These are phyloP conservation scores for Ettlia oleoabundans DNA, from an alignment of 139 green algal species.

Conservation along the genomic window DNA sequence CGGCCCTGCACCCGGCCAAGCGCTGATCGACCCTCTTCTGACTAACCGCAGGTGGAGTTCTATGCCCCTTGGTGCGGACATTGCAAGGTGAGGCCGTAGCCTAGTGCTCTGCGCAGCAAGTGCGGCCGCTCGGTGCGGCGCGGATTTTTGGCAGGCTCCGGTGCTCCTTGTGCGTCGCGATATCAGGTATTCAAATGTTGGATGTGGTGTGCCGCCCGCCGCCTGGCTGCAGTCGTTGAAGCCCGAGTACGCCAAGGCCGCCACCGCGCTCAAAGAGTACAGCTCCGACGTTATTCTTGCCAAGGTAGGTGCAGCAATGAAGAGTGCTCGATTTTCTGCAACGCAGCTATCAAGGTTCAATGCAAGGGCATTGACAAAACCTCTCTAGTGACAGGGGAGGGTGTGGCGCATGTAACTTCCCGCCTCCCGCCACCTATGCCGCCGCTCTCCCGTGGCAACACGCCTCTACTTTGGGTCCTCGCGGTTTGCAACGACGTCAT, in stretches of 20 bases:
- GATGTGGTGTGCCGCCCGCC: background rate
- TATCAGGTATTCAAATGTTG: background rate
- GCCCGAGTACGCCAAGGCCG: conserved; percentile 78
- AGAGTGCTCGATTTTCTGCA: too few species aligned
- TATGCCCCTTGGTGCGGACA: conserved; percentile 86
- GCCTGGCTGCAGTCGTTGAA: conserved; percentile 63
- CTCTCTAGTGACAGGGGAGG: too few species aligned
- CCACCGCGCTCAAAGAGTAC: conserved; percentile 67
- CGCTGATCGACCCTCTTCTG: background rate
- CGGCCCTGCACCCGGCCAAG: background rate
- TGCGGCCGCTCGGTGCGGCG: background rate
- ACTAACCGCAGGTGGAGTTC: conserved; percentile 67
- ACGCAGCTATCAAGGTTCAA: too few species aligned
- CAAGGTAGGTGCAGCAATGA: too few species aligned
- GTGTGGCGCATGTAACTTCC: too few species aligned
- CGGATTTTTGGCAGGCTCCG: background rate
- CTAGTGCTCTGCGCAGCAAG: background rate
- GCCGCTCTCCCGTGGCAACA: too few species aligned
- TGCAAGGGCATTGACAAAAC: too few species aligned
- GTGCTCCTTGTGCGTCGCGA: background rate
- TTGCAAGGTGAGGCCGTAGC: conserved; percentile 68
- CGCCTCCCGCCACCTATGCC: too few species aligned
- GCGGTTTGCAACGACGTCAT: too few species aligned
- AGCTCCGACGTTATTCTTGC: conserved; percentile 65
- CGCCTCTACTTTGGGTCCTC: too few species aligned